Evolutionary conservation across 1,284 basidiomycete genomes (phyloP), one percentile per base, ranked within the genome.

Genomic region (Puccinia coronata): DNA sequence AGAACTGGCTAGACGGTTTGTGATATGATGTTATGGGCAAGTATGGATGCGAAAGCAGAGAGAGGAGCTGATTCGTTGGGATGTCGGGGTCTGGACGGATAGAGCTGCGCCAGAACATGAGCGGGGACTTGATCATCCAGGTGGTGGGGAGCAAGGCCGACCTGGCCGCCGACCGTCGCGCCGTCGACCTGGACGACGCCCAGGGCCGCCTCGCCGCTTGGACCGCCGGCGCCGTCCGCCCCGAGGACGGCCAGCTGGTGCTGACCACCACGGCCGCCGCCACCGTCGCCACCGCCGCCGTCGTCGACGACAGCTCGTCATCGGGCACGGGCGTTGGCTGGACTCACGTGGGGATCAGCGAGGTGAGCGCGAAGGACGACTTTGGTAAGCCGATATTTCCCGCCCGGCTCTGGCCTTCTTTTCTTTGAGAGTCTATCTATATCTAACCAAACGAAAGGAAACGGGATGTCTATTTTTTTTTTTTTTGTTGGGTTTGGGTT

Each of bases 61-160:
- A n/a, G n/a, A n/a, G n/a, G n/a, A n/a, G n/a, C n/a, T n/a, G n/a
- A n/a, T n/a, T n/a, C n/a, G n/a, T n/a, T n/a, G 77, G 25, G 47
- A 23, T 25, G 47, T 31, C 31, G 55, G 41, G 4, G 1, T 16
- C 18, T 28, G 55, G 55, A 25, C n/a, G 11, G 49, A 8, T 85
- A 94, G 94, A 96, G 88, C 89, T 95, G 82, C 93, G 92, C 88
- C 92, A 83, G 28, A 87, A 95, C 86, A 87, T 95, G 93, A 85
- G 89, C 89, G 78, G 90, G 89, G 84, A 86, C 84, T 89, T 96
- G 79, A 92, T 96, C 85, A 94, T 96, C 84, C 94, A 94, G 87
- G 93, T 96, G 83, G 94, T 96, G 83, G 94, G 94, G 82, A 91
- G 94, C 82, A 96, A 96, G 87, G 91, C 92, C 83, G 94, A 96